These are phyloP conservation scores for Hanseniaspora osmophila DNA, from an alignment of 805 yeast species.

Conservation along the genomic window DNA sequence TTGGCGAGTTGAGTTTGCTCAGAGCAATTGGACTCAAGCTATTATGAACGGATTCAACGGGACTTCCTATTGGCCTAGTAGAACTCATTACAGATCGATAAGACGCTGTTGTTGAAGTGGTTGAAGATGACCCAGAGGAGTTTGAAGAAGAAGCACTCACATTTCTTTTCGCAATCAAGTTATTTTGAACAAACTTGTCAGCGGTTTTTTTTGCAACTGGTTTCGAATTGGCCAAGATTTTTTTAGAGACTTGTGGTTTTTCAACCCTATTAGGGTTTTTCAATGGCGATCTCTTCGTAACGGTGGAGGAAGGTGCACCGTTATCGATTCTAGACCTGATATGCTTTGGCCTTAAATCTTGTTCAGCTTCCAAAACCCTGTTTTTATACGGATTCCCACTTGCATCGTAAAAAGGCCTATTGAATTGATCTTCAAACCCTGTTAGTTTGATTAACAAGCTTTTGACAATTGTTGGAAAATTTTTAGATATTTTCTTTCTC, in stretches of 20 bases:
- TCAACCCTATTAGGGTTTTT: background rate
- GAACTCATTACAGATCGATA: background rate
- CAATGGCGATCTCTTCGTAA: no score
- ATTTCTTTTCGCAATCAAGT: background rate
- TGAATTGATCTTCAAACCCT: constrained; percentile 33
- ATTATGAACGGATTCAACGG: background rate
- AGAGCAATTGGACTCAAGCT: background rate
- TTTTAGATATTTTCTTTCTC: constrained; percentile 51
- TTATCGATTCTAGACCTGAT: constrained; percentile 19
- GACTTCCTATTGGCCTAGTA: background rate
- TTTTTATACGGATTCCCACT: constrained; percentile 13
- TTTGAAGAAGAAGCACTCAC: background rate
- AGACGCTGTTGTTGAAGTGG: background rate
- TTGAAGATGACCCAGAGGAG: background rate
- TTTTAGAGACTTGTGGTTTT: background rate
- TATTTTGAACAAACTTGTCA: background rate
- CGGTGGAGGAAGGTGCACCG: background rate
- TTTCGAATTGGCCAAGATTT: background rate
- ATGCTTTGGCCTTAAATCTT: constrained; percentile 18
- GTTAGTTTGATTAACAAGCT: constrained; percentile 34
- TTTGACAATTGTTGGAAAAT: constrained; percentile 48
- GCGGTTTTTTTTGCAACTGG: background rate
- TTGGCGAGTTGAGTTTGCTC: background rate
- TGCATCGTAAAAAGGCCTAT: constrained; percentile 19
- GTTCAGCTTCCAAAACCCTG: constrained; percentile 19